Percentiles rank a stretch among this genome's conserved stretches.
These are phyloP conservation scores for Chimonanthus praecox DNA, from an alignment of 164 flowering plant species.

Conservation along the genomic window DNA sequence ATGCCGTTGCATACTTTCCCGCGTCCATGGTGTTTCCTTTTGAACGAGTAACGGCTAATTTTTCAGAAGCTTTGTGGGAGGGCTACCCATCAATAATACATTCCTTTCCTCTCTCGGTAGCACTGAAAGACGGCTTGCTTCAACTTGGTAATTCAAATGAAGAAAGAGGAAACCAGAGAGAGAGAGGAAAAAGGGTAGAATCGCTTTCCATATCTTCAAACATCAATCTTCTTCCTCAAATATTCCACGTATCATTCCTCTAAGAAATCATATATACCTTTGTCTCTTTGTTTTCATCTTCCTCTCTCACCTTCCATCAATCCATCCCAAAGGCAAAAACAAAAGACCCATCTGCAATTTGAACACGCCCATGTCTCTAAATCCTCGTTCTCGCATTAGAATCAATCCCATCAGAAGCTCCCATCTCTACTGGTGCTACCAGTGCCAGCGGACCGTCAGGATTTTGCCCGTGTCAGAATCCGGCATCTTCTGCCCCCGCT, in stretches of 20 bases:
- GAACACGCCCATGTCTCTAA: slow-evolving; percentile 27
- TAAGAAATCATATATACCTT: not conserved
- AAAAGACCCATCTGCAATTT: not conserved
- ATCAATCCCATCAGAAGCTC: slow-evolving; percentile 22
- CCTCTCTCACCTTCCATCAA: not conserved
- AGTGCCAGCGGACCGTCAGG: slow-evolving; percentile 50
- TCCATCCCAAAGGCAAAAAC: no score
- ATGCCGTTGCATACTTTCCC: no score
- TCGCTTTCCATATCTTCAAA: slow-evolving; percentile 24
- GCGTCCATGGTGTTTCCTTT: no score
- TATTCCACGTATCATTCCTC: not conserved
- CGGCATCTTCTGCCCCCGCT: slow-evolving; percentile 66
- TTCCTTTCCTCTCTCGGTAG: not conserved
- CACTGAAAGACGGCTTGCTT: not conserved
- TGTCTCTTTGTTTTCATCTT: not conserved
- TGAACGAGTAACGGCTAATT: no score
- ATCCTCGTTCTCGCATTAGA: slow-evolving; percentile 18
- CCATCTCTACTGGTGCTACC: slow-evolving; percentile 74
- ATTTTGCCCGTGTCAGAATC: slow-evolving; percentile 33
- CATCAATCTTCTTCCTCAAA: slow-evolving; percentile 21
- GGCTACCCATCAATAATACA: no score
- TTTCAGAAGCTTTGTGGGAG: no score
- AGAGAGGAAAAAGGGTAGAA: slow-evolving; percentile 12
- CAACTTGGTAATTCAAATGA: no score
- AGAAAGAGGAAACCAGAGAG: not conserved